Evolutionary conservation across 768 basidiomycete species (phyloP).

Genomic region (Tylopilus cervinicoccineus): DNA sequence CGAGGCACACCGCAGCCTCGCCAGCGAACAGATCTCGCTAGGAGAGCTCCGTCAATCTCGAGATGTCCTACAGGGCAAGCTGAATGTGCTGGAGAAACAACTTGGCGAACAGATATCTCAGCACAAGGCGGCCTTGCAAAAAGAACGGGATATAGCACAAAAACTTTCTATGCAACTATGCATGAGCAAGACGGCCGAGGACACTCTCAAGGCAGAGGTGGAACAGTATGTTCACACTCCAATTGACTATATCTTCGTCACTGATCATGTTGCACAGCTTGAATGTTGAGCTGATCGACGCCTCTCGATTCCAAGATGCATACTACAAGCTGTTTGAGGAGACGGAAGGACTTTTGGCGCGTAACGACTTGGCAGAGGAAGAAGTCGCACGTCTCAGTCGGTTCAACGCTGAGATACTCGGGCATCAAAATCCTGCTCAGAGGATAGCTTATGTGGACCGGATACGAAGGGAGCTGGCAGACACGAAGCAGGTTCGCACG

Average conservation of each 20-base stretch:
- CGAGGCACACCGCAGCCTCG: conserved; percentile 16
- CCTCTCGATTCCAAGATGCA: conserved; percentile 65
- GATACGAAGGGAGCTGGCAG: conserved; percentile 74
- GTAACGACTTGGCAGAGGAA: conserved; percentile 75
- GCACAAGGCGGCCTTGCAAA: conserved; percentile 37
- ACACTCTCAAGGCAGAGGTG: conserved; percentile 62
- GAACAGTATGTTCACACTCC: conserved; percentile 48
- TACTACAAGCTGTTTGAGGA: conserved; percentile 64
- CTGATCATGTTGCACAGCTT: conserved; percentile 32
- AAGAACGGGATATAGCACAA: conserved; percentile 44
- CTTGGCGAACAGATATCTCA: conserved; percentile 30
- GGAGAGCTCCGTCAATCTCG: conserved; percentile 16
- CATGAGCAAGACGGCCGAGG: conserved; percentile 61
- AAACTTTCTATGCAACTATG: conserved; percentile 48
- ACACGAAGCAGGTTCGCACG: conserved; percentile 69
- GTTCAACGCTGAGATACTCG: conserved; percentile 83
- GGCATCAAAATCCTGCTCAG: conserved; percentile 82
- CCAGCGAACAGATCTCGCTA: conserved; percentile 20
- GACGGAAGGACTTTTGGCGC: conserved; percentile 57
- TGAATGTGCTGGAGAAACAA: conserved; percentile 25
- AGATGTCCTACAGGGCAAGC: conserved; percentile 26
- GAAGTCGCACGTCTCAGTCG: conserved; percentile 72
- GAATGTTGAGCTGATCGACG: conserved; percentile 50
- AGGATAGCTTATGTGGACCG: conserved; percentile 84
- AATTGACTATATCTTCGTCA: background rate